Conservation (phyloP, 768 basidiomycete genomes). For the Boletus speciosus region DNA sequence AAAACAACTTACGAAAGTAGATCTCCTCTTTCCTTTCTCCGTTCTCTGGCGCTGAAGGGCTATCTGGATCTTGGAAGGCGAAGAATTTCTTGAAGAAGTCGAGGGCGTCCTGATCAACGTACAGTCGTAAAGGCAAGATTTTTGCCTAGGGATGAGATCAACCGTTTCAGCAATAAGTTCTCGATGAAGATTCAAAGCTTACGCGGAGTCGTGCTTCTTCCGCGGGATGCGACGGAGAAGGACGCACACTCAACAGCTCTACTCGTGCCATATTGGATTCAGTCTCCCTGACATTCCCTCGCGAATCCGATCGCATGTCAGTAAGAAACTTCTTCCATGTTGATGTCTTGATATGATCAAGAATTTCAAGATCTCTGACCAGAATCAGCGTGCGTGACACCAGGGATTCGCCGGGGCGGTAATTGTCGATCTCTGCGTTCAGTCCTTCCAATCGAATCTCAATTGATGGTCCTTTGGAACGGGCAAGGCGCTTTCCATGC, state of each 20-base stretch:
- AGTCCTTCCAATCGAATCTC: slow-evolving; percentile 74
- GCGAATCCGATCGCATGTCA: slow-evolving; percentile 75
- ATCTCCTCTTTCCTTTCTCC: slow-evolving; percentile 43
- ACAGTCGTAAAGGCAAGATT: slow-evolving; percentile 82
- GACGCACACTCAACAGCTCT: slow-evolving; percentile 71
- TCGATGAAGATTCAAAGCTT: not conserved
- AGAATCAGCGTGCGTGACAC: slow-evolving; percentile 67
- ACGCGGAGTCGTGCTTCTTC: slow-evolving; percentile 78
- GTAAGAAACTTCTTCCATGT: slow-evolving; percentile 99
- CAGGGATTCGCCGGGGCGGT: slow-evolving; percentile 48
- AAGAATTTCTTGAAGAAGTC: slow-evolving; percentile 98
- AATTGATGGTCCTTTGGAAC: slow-evolving; percentile 77
- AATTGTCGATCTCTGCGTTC: slow-evolving; percentile 65
- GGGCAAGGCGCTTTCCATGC: slow-evolving; percentile 58
- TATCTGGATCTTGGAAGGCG: slow-evolving; percentile 70
- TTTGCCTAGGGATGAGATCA: slow-evolving; percentile 58
- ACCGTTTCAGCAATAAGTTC: not conserved
- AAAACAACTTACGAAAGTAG: slow-evolving; percentile 63
- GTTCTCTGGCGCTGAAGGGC: slow-evolving; percentile 33
- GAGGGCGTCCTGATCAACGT: slow-evolving; percentile 97
- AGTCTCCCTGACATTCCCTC: slow-evolving; percentile 86
- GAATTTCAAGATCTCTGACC: slow-evolving; percentile 75
- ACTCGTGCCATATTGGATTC: slow-evolving; percentile 92
- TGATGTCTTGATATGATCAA: slow-evolving; percentile 97
- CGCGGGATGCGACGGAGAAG: slow-evolving; percentile 59